These are phyloP conservation scores for Kregervanrija delftensis DNA, from an alignment of 805 yeast species.

Conservation along the genomic window DNA sequence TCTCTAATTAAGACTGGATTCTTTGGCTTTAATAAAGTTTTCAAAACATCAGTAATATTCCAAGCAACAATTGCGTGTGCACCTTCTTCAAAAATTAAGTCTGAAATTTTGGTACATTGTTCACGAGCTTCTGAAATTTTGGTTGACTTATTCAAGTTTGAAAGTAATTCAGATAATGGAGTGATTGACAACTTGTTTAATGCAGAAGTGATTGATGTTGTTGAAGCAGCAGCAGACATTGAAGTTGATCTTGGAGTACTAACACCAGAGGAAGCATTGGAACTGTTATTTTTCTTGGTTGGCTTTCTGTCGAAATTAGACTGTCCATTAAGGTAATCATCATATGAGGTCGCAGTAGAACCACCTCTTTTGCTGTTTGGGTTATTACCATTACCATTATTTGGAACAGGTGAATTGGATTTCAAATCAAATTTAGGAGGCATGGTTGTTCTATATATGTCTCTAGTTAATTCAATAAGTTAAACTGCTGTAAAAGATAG, in stretches of 20 bases:
- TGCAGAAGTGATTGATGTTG: slow-evolving; percentile 66
- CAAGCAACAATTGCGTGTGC: slow-evolving; percentile 49
- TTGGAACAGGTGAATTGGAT: slow-evolving; percentile 28
- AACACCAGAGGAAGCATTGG: slow-evolving; percentile 25
- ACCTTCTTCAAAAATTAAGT: slow-evolving; percentile 39
- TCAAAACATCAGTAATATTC: slow-evolving; percentile 56
- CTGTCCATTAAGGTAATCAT: slow-evolving; percentile 34
- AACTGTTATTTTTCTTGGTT: slow-evolving; percentile 13
- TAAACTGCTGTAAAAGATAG: background rate
- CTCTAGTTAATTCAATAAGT: background rate
- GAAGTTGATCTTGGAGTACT: slow-evolving; percentile 18
- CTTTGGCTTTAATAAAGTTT: slow-evolving; percentile 66
- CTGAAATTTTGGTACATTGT: slow-evolving; percentile 49
- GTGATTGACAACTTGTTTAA: slow-evolving; percentile 55
- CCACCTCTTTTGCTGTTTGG: slow-evolving; percentile 14
- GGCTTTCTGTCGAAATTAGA: slow-evolving; percentile 9
- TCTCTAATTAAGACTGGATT: slow-evolving; percentile 72
- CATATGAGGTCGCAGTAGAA: slow-evolving; percentile 31
- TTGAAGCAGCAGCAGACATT: slow-evolving; percentile 31
- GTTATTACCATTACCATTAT: slow-evolving; percentile 12
- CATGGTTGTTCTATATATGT: slow-evolving; percentile 13
- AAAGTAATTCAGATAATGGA: slow-evolving; percentile 59
- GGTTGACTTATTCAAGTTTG: slow-evolving; percentile 42
- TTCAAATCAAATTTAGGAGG: slow-evolving; percentile 36
- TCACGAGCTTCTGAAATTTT: slow-evolving; percentile 48